Evolutionary conservation across 2,329 filamentous ascomycete species (phyloP).

Genomic region (Dactylellina sp.): DNA sequence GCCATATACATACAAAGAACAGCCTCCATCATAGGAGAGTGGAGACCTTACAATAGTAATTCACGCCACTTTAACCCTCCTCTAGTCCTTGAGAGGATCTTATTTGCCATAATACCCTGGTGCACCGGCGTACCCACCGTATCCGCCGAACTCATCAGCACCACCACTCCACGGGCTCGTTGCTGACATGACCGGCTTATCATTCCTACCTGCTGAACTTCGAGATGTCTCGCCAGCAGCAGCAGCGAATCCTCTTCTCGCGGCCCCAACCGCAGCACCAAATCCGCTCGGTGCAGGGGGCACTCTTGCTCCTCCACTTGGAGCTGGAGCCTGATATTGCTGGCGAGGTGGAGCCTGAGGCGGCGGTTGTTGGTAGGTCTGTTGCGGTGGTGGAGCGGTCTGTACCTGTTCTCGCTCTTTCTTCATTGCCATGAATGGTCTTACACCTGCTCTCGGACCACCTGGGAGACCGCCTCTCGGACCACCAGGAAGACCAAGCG

Average conservation of each 20-base stretch:
- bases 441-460: slow-evolving; percentile 35
- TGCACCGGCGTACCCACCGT: slow-evolving; percentile 22
- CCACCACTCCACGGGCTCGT: slow-evolving; percentile 47
- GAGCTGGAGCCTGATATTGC: neutral
- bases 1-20: slow-evolving; percentile 8
- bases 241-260: slow-evolving; percentile 43
- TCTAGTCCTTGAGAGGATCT: neutral
- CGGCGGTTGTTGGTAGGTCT: slow-evolving; percentile 33
- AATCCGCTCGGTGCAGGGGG: slow-evolving; percentile 14
- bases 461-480: slow-evolving; percentile 43
- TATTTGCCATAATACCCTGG: slow-evolving; percentile 48
- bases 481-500: slow-evolving; percentile 32
- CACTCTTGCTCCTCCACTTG: slow-evolving; percentile 1
- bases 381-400: slow-evolving; percentile 32
- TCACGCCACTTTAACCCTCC: too few species aligned
- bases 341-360: slow-evolving; percentile 28
- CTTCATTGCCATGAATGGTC: slow-evolving; percentile 51
- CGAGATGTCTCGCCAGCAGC: slow-evolving; percentile 32
- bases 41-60: neutral
- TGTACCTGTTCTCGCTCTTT: slow-evolving; percentile 44
- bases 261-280: neutral
- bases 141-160: slow-evolving; percentile 23
- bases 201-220: slow-evolving; percentile 3
- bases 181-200: slow-evolving; percentile 44
- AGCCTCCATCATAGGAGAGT: neutral